Base-by-base conservation (phyloP, 2,329 filamentous ascomycete species). In the Tricladium varicosporioides region DNA sequence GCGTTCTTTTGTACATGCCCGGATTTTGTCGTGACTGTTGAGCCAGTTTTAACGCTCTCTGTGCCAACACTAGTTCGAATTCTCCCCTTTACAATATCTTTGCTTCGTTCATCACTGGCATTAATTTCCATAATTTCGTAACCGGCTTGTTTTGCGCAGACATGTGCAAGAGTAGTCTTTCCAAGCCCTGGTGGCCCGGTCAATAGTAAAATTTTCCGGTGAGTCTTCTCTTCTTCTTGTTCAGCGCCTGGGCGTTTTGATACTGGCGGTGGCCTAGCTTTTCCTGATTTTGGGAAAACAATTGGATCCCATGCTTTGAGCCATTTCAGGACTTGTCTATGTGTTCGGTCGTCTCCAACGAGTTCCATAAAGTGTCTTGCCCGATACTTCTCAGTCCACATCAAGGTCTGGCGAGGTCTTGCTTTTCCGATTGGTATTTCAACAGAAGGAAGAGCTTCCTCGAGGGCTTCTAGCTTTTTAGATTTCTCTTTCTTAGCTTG, bases 361-460 rank as follows among this genome's bases (percentile, higher is more conserved):
- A 99, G 79, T 65, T 99, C 94, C 65, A 92, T 89, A 67, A 97
- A 99, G 66, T 86, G 93, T 59, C 85, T 85, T 27, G 94, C 94
- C 36, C 94, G 87, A 70, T 99, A 99, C 71, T 99, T 99, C 70
- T 99, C 94, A 0, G 93, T 96, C 94, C 94, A 99, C 69, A 99
- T 77, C 32, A 91, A 72, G 0, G 84, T 81, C 60, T 56, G 66
- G 14, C 64, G 56, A 67, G 71, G 16, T 60, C 68, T 68, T 13
- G 60, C 33, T 44, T 62, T 64, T 8, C 22, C 27, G 8, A 33
- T 15, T 9, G 65, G 54, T 3, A 70, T 63, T 61, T 81, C 78
- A 5, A 77, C 64, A 0, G 76, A 74, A n/a, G 73, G 72, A 19
- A 73, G 51, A 10, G 70, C 51, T 36, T 69, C 65, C 33, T 69